Evolutionary conservation across 2,329 filamentous ascomycete species (phyloP).

Genomic region (Ascochyta clinopodiicola): DNA sequence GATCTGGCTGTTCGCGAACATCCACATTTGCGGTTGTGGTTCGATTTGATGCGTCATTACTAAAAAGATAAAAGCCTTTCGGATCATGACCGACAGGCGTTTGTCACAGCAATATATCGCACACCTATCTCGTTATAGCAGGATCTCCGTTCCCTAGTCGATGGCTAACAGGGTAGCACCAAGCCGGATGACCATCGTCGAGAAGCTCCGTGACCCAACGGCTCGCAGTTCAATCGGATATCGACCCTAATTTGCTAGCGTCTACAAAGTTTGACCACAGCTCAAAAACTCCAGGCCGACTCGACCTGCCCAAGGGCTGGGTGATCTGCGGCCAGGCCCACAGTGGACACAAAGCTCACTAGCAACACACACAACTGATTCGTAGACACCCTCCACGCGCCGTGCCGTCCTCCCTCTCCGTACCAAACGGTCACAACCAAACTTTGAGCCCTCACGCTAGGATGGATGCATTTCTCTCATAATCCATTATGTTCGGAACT

Average conservation of each 20-base stretch:
- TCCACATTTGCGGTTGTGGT: neutral
- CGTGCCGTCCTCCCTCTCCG: constrained; percentile 40
- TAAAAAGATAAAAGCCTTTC: neutral
- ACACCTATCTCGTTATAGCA: constrained; percentile 22
- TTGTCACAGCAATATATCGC: constrained; percentile 13
- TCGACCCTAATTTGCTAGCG: neutral
- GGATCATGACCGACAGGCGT: constrained; percentile 1
- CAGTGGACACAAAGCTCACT: constrained; percentile 20
- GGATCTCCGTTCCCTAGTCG: constrained; percentile 15
- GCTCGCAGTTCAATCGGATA: constrained; percentile 11
- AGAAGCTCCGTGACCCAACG: constrained; percentile 1
- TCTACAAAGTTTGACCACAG: neutral
- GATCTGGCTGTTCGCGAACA: neutral
- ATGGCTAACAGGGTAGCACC: neutral
- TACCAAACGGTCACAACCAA: constrained; percentile 26
- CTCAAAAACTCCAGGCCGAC: neutral
- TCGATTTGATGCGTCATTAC: neutral
- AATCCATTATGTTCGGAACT: neutral
- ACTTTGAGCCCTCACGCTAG: constrained; percentile 4
- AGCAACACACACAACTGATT: constrained; percentile 30
- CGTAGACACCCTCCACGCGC: constrained; percentile 31
- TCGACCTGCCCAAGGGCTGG: constrained; percentile 7
- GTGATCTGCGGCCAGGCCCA: constrained; percentile 34
- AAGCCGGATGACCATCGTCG: neutral
- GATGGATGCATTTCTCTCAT: neutral